phyloP scores from a whole-genome alignment of 129 eudicot genomes.

The Chrysanthemum makinoi region DNA sequence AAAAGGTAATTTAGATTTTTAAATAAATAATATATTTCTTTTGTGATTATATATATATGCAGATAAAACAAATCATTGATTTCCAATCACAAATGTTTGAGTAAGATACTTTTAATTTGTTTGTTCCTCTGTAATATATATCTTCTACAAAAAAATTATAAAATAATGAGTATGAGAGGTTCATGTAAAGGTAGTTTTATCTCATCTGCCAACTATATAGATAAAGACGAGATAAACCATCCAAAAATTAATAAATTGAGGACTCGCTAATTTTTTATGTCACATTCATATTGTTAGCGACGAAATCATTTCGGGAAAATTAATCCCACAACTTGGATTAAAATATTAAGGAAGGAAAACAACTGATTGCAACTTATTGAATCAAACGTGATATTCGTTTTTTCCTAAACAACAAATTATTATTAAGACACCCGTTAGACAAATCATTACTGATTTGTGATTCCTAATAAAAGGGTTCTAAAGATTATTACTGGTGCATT shows the following conservation, averaged over 20 bases:
- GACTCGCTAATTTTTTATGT: constrained; percentile 15
- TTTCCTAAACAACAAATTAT: not conserved
- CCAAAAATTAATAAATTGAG: constrained; percentile 10
- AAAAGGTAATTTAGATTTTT: too few relatives aligned
- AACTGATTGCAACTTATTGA: constrained; percentile 27
- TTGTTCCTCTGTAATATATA: constrained; percentile 12
- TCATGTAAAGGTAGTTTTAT: constrained; percentile 25
- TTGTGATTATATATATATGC: not conserved
- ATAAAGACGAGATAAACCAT: constrained; percentile 22
- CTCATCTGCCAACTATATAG: constrained; percentile 20
- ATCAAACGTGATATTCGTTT: not conserved
- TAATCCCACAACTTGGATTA: constrained; percentile 28
- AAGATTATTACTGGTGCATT: not conserved
- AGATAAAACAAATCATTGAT: not conserved
- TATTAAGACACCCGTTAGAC: too few relatives aligned
- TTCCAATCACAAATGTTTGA: constrained; percentile 8
- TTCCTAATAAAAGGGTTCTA: too few relatives aligned
- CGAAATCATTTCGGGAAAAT: constrained; percentile 17
- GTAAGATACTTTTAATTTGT: constrained; percentile 33
- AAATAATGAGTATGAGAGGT: not conserved
- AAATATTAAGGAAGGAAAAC: constrained; percentile 8
- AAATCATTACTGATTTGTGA: too few relatives aligned
- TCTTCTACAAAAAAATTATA: not conserved
- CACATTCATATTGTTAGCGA: constrained; percentile 4
- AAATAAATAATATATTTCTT: too few relatives aligned